Evolutionary conservation across 225 moss, liverwort and hornwort species (phyloP).

Genomic region (Neckera pumila): DNA sequence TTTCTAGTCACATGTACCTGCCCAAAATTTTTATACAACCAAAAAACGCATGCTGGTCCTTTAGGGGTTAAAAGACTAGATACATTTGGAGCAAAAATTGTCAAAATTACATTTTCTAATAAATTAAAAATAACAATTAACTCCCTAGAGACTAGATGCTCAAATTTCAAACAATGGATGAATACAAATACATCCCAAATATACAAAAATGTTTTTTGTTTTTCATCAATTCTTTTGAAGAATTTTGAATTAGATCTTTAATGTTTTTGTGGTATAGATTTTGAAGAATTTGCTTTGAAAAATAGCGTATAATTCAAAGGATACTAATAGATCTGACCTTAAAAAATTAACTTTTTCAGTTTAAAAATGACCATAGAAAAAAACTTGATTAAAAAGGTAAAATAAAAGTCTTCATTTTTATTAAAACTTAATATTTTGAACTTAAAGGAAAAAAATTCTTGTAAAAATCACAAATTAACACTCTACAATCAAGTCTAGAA

Average conservation of each 20-base stretch:
- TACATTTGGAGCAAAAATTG: background rate
- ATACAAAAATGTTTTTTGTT: background rate
- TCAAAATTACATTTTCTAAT: background rate
- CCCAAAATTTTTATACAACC: too few relatives aligned
- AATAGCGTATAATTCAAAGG: background rate
- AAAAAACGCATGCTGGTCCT: too few relatives aligned
- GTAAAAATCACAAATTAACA: background rate
- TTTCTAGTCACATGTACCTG: too few relatives aligned
- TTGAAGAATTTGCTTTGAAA: background rate
- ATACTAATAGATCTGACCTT: fast-evolving
- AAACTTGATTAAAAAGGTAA: background rate
- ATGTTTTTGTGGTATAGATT: background rate
- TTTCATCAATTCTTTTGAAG: background rate
- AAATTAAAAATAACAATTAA: background rate
- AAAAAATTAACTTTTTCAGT: background rate
- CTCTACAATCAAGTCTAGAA: background rate
- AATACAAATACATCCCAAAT: background rate
- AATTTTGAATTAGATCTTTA: background rate
- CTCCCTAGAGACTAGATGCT: fast-evolving
- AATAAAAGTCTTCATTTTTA: background rate
- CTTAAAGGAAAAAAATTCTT: too few relatives aligned
- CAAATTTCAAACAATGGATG: background rate
- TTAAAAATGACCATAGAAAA: background rate
- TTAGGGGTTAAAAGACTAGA: too few relatives aligned
- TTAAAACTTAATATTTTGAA: background rate